These are phyloP conservation scores for Casuarina equisetifolia DNA, from an alignment of 306 rosid genomes.

Conservation along the genomic window DNA sequence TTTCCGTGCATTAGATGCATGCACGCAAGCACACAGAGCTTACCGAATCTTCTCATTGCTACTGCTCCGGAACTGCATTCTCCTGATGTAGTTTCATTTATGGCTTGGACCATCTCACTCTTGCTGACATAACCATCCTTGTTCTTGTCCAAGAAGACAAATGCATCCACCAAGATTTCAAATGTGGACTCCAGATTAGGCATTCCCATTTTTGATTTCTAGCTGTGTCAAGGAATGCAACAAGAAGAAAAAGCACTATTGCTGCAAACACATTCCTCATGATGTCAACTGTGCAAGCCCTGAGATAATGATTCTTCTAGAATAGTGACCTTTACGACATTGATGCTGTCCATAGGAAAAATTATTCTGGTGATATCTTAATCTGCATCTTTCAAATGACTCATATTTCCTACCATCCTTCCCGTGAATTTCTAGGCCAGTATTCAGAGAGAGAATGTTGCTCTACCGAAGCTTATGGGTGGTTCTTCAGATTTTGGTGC, in stretches of 20 bases:
- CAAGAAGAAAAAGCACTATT: conserved; percentile 9
- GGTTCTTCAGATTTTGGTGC: conserved; percentile 4
- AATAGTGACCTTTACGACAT: no score
- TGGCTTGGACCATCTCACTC: conserved; percentile 87
- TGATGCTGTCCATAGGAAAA: no score
- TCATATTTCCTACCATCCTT: background rate
- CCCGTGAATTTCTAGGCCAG: background rate
- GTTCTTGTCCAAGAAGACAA: conserved; percentile 93
- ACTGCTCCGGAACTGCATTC: conserved; percentile 83
- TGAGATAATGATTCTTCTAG: no score
- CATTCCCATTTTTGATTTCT: conserved; percentile 71
- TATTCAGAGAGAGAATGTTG: background rate
- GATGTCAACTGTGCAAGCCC: background rate
- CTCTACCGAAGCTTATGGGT: background rate
- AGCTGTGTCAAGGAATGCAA: conserved; percentile 45
- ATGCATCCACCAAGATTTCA: conserved; percentile 83
- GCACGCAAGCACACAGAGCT: conserved; percentile 26
- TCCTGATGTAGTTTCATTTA: conserved; percentile 82
- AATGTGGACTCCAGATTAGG: conserved; percentile 84
- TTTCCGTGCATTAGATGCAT: background rate
- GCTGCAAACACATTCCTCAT: conserved; percentile 7
- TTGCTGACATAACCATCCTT: conserved; percentile 93
- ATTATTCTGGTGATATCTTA: background rate
- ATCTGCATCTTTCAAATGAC: background rate
- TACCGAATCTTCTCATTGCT: conserved; percentile 94